Evolutionary conservation across 208 protist species (phyloP), one percentile per base, ranked within the genome.

Genomic region (Porcisia deanei): DNA sequence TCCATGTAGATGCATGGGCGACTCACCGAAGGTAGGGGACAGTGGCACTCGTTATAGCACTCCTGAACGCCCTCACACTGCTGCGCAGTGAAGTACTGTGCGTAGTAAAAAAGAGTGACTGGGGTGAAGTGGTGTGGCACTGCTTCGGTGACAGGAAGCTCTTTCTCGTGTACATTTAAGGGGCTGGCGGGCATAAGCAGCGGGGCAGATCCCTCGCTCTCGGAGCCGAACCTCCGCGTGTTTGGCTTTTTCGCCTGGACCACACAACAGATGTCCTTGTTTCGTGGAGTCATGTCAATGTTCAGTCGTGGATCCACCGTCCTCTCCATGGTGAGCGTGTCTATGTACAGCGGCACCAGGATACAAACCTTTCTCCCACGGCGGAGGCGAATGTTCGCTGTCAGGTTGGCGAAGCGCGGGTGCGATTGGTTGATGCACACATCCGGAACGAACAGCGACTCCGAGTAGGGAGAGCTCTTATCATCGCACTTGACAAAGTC

Each of bases 1-100:
- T 99, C 99, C 98, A 99, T 99, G 83, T 99, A 99, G 60, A 99
- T 98, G 74, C 89, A 97, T 7, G 94, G 96, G 82, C 95, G 92
- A 75, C 77, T 91, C 20, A 95, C 91, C 41, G 91, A 97, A 4
- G 90, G 88, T 49, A 96, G 84, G 34, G 91, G 94, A 75, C 88
- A 96, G 12, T 85, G 88, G 77, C 90, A 95, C 16, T 89, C 88
- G 71, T 95, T 82, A 83, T 95, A 96, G 41, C 90, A 87, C 80
- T 91, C 80, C 75, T 87, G 87, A 53, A 98, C 87, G 74, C 88
- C 82, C 70, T 92, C 84, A 16, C 80, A 77, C 73, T 92, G 89
- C 73, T 84, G 41, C 22, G 84, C 79, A 1, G 79, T 89, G 85
- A 94, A 96, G 85, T 98, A 98, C 81, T 98, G 94, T n/a, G 88